Evolutionary conservation across 2,329 filamentous ascomycete genomes (phyloP).

Genomic region (Talaromyces islandicus): DNA sequence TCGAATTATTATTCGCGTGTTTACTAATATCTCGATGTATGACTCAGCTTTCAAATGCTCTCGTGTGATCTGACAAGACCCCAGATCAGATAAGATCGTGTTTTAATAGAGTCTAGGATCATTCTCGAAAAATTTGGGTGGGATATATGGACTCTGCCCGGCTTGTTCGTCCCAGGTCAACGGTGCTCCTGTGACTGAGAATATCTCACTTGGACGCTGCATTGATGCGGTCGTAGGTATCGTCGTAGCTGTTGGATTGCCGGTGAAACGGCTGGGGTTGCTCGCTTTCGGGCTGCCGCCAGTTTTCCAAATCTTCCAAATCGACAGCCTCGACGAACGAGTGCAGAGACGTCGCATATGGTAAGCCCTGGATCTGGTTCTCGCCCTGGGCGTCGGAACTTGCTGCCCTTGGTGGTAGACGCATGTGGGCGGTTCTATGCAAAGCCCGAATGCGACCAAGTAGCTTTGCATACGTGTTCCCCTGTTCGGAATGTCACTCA

Average conservation of each 20-base stretch:
- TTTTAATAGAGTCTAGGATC: too few relatives aligned
- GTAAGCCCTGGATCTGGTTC: neutral
- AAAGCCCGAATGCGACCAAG: too few relatives aligned
- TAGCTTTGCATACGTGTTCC: too few relatives aligned
- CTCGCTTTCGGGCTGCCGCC: neutral
- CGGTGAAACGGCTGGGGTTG: neutral
- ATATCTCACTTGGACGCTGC: conserved; percentile 1
- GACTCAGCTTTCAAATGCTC: too few relatives aligned
- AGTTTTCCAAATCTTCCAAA: neutral
- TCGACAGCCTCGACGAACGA: conserved; percentile 4
- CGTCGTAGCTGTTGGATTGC: neutral
- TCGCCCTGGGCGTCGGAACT: neutral
- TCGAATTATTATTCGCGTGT: too few relatives aligned
- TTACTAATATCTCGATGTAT: too few relatives aligned
- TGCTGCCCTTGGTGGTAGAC: neutral
- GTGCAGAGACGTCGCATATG: conserved; percentile 5
- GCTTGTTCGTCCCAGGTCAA: neutral
- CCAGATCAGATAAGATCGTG: too few relatives aligned
- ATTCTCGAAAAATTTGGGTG: too few relatives aligned
- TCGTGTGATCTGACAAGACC: too few relatives aligned
- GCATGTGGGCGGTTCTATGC: conserved; percentile 4
- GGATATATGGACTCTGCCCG: neutral
- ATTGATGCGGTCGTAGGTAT: conserved; percentile 3
- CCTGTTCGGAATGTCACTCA: too few relatives aligned
- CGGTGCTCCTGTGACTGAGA: neutral